phyloP scores from a whole-genome alignment of 2,329 filamentous ascomycete species.

The Pyrenophora seminiperda region DNA sequence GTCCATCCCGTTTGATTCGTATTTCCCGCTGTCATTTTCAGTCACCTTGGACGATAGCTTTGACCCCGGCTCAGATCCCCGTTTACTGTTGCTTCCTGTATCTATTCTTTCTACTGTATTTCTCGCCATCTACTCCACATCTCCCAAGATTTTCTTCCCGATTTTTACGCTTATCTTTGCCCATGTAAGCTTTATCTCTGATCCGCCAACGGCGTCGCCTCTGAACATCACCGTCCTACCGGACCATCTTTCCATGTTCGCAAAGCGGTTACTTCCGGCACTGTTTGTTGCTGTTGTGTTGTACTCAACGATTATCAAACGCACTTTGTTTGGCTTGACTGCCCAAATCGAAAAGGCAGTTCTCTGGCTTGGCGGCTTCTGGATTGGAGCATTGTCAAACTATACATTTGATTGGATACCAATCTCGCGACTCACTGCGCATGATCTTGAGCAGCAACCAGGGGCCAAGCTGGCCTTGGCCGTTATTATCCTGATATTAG shows the following conservation, averaged over 20 bases:
- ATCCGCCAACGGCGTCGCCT: slow-evolving; percentile 71
- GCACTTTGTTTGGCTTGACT: slow-evolving; percentile 71
- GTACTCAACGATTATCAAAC: slow-evolving; percentile 79
- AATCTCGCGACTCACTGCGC: slow-evolving; percentile 82
- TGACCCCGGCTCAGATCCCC: slow-evolving; percentile 68
- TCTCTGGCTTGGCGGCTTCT: slow-evolving; percentile 85
- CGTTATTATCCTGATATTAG: slow-evolving; percentile 72
- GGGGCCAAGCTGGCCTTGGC: slow-evolving; percentile 82
- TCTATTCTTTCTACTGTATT: slow-evolving; percentile 75
- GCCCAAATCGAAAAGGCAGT: slow-evolving; percentile 88
- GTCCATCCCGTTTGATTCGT: slow-evolving; percentile 79
- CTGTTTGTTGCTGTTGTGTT: slow-evolving; percentile 84
- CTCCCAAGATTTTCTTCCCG: slow-evolving; percentile 78
- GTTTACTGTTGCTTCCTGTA: slow-evolving; percentile 79
- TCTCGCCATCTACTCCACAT: slow-evolving; percentile 78
- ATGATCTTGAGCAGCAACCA: slow-evolving; percentile 86
- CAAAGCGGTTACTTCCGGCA: slow-evolving; percentile 83
- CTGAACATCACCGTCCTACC: slow-evolving; percentile 55
- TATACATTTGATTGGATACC: slow-evolving; percentile 94
- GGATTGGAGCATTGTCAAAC: slow-evolving; percentile 89
- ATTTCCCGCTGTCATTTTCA: slow-evolving; percentile 85
- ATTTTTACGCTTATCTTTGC: slow-evolving; percentile 82
- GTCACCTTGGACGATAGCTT: slow-evolving; percentile 70
- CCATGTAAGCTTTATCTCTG: slow-evolving; percentile 85
- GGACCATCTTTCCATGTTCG: slow-evolving; percentile 58